Evolutionary conservation across 2,329 filamentous ascomycete genomes (phyloP), one percentile per base, ranked within the genome.

Genomic region (Sclerotiophoma versabilis): DNA sequence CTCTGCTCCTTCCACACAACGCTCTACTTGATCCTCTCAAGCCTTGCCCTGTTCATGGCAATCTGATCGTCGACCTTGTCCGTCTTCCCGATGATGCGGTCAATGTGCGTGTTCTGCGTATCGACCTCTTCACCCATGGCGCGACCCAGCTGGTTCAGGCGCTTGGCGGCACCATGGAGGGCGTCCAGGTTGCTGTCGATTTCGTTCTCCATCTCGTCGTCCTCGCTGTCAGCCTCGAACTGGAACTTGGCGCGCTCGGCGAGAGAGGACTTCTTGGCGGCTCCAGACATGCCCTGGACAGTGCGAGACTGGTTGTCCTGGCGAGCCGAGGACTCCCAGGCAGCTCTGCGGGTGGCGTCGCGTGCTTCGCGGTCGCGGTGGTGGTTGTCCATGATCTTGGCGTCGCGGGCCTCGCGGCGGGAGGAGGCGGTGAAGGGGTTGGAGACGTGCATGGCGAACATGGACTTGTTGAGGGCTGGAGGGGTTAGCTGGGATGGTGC

Each of bases 391-490:
- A 96, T 79, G 37, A 68, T 66, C 46, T 86, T 83, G 44, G 88
- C 81, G 60, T 95, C 90, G 22, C 69, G 65, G 27, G 69, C 62
- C 83, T 84, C 63, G 33, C 65, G 63, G 39, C 74, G 60, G 7
- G 65, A 68, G 58, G 84, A 86, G 12, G 85, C 86, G 0, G 90
- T 95, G 72, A 96, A 80, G 5, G 78, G 78, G 58, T 69, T 72
- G 33, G 60, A 54, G 17, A 93, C 87, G 68, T 92, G 89, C 19
- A 93, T 84, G 5, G 91, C 90, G 69, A 96, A 96, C 92, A 97
- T 96, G 79, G 88, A 92, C 59, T 89, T 83, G 76, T 97, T 96
- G 43, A 96, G 80, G 1, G 85, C 64, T 68, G 47, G 7, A 15
- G 8, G 7, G 9, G 44, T 51, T 25, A 51, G 44, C 7, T 29